These are phyloP conservation scores for Penicillium robsamsonii DNA, from an alignment of 495 filamentous ascomycete species.

Conservation along the genomic window DNA sequence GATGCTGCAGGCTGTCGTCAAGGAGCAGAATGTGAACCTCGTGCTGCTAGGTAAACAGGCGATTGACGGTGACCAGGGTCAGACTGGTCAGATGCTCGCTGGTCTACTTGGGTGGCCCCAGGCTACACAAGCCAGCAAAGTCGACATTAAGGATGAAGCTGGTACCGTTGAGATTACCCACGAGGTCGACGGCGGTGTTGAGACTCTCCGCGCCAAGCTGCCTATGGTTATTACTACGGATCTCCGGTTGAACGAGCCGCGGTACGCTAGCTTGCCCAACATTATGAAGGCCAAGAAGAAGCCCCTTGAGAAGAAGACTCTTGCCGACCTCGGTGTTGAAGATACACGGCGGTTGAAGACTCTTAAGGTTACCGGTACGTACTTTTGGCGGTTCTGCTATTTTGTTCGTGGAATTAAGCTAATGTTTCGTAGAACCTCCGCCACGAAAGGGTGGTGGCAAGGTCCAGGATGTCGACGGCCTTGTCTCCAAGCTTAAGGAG, in stretches of 20 bases:
- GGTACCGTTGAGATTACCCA: constrained; percentile 68
- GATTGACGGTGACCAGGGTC: constrained; percentile 92
- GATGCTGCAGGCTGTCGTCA: constrained; percentile 72
- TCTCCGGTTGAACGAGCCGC: constrained; percentile 88
- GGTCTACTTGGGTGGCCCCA: constrained; percentile 89
- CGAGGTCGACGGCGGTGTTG: constrained; percentile 93
- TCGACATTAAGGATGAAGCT: constrained; percentile 62
- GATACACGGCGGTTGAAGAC: constrained; percentile 76
- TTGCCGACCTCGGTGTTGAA: constrained; percentile 77
- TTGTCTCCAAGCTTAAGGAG: constrained; percentile 91
- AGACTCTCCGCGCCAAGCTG: constrained; percentile 80
- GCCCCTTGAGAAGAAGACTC: constrained; percentile 83
- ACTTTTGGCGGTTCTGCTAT: constrained; percentile 4
- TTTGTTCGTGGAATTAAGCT: constrained; percentile 19
- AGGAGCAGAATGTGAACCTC: constrained; percentile 80
- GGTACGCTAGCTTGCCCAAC: constrained; percentile 93
- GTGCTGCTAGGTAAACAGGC: constrained; percentile 95
- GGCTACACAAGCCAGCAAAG: constrained; percentile 85
- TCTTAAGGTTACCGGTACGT: constrained; percentile 77
- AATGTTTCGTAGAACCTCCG: constrained; percentile 66
- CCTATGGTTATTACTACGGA: constrained; percentile 94
- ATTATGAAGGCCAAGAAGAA: constrained; percentile 99
- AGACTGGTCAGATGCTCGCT: constrained; percentile 98
- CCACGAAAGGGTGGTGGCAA: constrained; percentile 89
- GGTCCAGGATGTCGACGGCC: constrained; percentile 92